Conservation (phyloP, 306 rosid species). For the Cotoneaster glaucophyllus region DNA sequence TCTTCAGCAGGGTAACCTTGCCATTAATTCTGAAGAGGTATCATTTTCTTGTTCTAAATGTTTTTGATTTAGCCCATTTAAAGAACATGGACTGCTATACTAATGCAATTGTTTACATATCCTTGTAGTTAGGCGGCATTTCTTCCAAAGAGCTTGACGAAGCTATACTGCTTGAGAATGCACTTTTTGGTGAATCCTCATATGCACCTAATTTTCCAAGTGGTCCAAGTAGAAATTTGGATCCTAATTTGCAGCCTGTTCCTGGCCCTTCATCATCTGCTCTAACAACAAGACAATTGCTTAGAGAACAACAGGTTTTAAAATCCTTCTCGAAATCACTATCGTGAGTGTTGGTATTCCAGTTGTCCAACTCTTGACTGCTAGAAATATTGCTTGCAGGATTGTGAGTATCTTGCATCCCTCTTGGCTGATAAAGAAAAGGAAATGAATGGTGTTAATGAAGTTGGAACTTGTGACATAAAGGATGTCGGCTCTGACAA, state of each 20-base stretch:
- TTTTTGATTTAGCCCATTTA: slow-evolving; percentile 3
- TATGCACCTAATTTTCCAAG: slow-evolving; percentile 30
- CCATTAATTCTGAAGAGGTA: slow-evolving; percentile 41
- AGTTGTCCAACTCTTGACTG: slow-evolving; percentile 6
- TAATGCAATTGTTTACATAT: background rate
- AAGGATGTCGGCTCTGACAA: slow-evolving; percentile 23
- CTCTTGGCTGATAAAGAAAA: slow-evolving; percentile 42
- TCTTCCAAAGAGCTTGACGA: slow-evolving; percentile 69
- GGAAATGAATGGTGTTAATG: slow-evolving; percentile 29
- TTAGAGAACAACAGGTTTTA: slow-evolving; percentile 63
- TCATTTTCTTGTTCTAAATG: background rate
- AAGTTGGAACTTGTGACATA: slow-evolving; percentile 31
- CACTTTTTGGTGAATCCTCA: slow-evolving; percentile 41
- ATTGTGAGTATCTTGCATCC: slow-evolving; percentile 49
- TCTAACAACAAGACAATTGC: slow-evolving; percentile 30
- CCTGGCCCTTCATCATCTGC: slow-evolving; percentile 23
- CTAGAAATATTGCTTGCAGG: slow-evolving; percentile 34
- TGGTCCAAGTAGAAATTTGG: slow-evolving; percentile 22
- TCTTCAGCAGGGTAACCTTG: slow-evolving; percentile 23
- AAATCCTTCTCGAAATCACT: slow-evolving; percentile 11
- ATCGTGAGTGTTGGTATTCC: background rate
- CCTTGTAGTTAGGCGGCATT: slow-evolving; percentile 57
- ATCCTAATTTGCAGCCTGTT: slow-evolving; percentile 19
- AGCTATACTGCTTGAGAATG: slow-evolving; percentile 57
- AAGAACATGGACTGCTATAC: background rate